phyloP scores from a whole-genome alignment of 805 yeast genomes.

The Spathaspora sp. region DNA sequence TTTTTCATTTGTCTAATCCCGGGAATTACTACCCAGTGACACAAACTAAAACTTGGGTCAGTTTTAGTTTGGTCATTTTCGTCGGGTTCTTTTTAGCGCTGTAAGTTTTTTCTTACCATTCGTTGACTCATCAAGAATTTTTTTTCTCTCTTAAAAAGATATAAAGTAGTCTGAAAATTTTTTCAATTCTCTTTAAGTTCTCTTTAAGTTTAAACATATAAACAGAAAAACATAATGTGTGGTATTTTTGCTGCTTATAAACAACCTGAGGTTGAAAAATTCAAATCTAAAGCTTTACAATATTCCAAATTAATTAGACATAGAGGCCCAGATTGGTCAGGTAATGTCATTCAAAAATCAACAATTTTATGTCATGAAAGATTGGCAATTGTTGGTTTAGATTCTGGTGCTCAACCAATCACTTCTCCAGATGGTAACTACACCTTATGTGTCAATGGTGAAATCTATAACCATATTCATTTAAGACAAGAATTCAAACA shows the following conservation, averaged over 20 bases:
- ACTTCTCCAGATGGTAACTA: constrained; percentile 71
- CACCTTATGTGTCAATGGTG: constrained; percentile 90
- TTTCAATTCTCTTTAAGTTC: background rate
- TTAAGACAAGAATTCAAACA: constrained; percentile 71
- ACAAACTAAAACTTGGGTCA: background rate
- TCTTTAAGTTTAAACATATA: background rate
- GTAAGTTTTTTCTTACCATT: background rate
- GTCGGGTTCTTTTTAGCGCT: background rate
- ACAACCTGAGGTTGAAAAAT: constrained; percentile 74
- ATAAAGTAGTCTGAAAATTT: background rate
- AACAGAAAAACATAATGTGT: constrained; percentile 53
- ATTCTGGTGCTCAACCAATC: constrained; percentile 98
- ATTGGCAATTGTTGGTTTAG: constrained; percentile 95
- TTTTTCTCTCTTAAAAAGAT: background rate
- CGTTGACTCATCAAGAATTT: background rate
- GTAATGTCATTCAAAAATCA: constrained; percentile 73
- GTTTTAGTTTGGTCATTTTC: too few species aligned
- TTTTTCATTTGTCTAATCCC: too few species aligned
- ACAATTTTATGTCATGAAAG: constrained; percentile 93
- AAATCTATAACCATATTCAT: constrained; percentile 93
- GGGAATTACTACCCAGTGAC: background rate
- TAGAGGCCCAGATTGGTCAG: constrained; percentile 99
- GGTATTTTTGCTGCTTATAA: constrained; percentile 94
- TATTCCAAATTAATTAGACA: constrained; percentile 92
- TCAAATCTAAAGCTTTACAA: constrained; percentile 86